Percentiles rank a stretch among this genome's conserved stretches.
Evolutionary conservation across 345 rosid species (phyloP).

Genomic region (Eucalyptus polyanthemos): DNA sequence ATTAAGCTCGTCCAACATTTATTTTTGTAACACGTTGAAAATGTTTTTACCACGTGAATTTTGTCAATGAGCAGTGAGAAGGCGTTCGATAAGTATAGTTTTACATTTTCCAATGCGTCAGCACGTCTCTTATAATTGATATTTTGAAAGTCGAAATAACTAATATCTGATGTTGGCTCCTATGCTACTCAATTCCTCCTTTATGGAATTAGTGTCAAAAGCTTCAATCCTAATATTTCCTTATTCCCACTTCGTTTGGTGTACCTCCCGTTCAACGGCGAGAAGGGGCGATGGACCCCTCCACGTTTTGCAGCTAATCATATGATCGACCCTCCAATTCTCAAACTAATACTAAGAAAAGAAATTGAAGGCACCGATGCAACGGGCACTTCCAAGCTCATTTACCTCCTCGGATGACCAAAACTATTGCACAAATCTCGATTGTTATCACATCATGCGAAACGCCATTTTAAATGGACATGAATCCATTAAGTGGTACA

Average conservation of each 20-base stretch:
- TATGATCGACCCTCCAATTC: not conserved
- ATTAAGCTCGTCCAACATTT: not conserved
- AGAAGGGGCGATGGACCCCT: not conserved
- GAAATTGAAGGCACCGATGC: not conserved
- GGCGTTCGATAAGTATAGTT: not conserved
- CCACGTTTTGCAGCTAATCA: not conserved
- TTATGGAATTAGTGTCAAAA: not conserved
- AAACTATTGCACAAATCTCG: not conserved
- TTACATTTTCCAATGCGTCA: not conserved
- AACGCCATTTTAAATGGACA: not conserved
- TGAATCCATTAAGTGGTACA: not conserved
- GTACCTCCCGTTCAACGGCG: not conserved
- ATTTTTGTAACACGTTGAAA: not conserved
- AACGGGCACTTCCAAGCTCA: not conserved
- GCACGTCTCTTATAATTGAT: not conserved
- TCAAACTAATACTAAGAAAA: not conserved
- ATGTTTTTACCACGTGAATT: not conserved
- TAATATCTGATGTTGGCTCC: not conserved
- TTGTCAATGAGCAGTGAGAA: not conserved
- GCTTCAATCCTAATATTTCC: not conserved
- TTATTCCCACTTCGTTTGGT: not conserved
- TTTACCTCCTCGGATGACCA: not conserved
- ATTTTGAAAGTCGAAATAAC: not conserved
- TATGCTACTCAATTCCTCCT: not conserved
- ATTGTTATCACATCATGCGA: not conserved